Base-by-base conservation (phyloP, 2,329 filamentous ascomycete genomes). In the Dichotomopilus funicola region DNA sequence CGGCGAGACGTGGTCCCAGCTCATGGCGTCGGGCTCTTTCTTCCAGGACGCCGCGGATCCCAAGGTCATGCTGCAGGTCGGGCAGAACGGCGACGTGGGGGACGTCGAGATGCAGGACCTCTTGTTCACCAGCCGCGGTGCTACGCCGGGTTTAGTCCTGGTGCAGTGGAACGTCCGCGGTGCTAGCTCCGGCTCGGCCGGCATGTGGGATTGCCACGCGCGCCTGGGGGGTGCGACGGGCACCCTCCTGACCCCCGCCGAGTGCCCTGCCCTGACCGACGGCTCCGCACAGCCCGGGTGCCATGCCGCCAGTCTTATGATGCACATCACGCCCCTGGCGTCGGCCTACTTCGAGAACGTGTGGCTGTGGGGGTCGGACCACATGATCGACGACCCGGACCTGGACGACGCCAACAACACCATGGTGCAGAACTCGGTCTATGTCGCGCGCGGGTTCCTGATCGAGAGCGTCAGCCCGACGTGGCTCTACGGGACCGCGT, bases 311-410 rank as follows among this genome's bases (percentile, higher is more conserved):
- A 27, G 19, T 27, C 19, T 27, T 27, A 27, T 27, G 19, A 27
- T 27, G 19, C 19, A 27, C 19, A 27, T 27, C 19, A 27, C 19
- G 19, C 19, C 19, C 19, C 19, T 27, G 19, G 19, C 19, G 19
- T 27, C 19, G 19, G 19, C 19, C 19, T 95, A 95, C 73, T 75
- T 95, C 43, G 91, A 96, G 76, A 95, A 95, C 73, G 83, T 79
- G 49, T 95, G 89, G 89, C 86, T 89, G 70, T 95, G 91, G 90
- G 86, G 89, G 49, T 83, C 90, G 2, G 91, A 96, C 69, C 91
- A 96, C 75, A 88, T 95, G 68, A 85, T 96, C 8, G 27, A 33
- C 31, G 9, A 9, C 12, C 40, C 44, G 33, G 45, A 11, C 3
- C 6, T 37, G 10, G 45, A 48, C n/a, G 45, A 5, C 12, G 34